phyloP scores from a whole-genome alignment of 805 yeast genomes.

The Teunomyces gatunensis region DNA sequence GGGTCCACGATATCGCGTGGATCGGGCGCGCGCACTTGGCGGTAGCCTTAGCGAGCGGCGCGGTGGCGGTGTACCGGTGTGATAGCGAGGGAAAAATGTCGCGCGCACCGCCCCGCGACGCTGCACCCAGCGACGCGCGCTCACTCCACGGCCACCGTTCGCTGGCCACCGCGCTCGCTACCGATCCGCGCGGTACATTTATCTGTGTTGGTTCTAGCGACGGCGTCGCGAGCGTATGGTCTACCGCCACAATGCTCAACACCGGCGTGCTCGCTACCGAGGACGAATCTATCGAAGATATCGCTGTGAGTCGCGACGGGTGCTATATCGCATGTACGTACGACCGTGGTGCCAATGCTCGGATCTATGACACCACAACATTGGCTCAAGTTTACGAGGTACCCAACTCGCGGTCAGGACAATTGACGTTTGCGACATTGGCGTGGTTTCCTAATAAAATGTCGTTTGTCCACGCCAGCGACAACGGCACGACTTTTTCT shows the following conservation, averaged over 20 bases:
- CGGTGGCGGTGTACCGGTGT: slow-evolving; percentile 25
- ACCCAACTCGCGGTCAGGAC: slow-evolving; percentile 28
- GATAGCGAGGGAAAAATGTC: not conserved
- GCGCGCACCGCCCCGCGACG: slow-evolving; percentile 9
- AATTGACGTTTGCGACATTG: slow-evolving; percentile 23
- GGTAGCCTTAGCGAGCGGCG: slow-evolving; percentile 49
- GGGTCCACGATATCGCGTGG: slow-evolving; percentile 45
- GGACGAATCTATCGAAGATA: slow-evolving; percentile 42
- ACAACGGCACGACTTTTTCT: slow-evolving; percentile 28
- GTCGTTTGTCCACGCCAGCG: slow-evolving; percentile 28
- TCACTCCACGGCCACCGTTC: slow-evolving; percentile 43
- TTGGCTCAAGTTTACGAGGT: slow-evolving; percentile 29
- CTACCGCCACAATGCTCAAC: slow-evolving; percentile 34
- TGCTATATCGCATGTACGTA: slow-evolving; percentile 42
- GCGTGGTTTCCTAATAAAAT: slow-evolving; percentile 37
- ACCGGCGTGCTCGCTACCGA: slow-evolving; percentile 35
- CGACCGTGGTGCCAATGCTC: slow-evolving; percentile 40
- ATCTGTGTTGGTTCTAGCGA: slow-evolving; percentile 57
- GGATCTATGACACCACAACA: slow-evolving; percentile 35
- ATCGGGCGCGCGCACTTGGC: slow-evolving; percentile 33
- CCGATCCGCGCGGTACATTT: slow-evolving; percentile 53
- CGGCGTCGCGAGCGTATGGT: slow-evolving; percentile 55
- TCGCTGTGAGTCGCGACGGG: slow-evolving; percentile 47
- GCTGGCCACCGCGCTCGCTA: slow-evolving; percentile 42
- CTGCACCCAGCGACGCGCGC: slow-evolving; percentile 20